phyloP scores from a whole-genome alignment of 1,284 basidiomycete species.

The Moesziomyces antarcticus region DNA sequence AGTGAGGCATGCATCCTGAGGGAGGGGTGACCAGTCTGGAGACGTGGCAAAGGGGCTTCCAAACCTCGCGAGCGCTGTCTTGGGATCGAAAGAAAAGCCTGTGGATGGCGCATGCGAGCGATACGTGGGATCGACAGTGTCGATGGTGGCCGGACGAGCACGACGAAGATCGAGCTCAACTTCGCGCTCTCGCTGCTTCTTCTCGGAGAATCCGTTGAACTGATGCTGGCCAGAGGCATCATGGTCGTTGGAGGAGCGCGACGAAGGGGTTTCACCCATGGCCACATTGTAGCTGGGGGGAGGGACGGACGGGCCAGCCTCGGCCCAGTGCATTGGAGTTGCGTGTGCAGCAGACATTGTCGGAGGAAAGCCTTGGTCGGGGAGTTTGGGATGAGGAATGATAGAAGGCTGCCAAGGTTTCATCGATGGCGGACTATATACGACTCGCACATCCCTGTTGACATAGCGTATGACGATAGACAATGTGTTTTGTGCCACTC shows the following conservation, averaged over 20 bases:
- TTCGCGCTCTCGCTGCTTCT: slow-evolving; percentile 9
- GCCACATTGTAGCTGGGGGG: slow-evolving; percentile 18
- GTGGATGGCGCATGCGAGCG: background rate
- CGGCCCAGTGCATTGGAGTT: background rate
- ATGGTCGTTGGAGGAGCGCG: background rate
- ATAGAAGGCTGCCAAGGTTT: too few species aligned
- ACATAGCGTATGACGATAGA: too few species aligned
- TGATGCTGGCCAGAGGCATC: slow-evolving; percentile 2
- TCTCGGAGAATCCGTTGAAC: slow-evolving; percentile 3
- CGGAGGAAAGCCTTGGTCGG: background rate
- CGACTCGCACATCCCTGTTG: too few species aligned
- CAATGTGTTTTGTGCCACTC: too few species aligned
- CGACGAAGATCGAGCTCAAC: slow-evolving; percentile 4
- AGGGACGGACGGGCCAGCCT: background rate
- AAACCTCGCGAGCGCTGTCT: slow-evolving; percentile 8
- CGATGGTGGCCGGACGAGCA: background rate
- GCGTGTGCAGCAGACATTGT: background rate
- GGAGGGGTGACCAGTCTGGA: slow-evolving; percentile 10
- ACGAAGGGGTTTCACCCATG: background rate
- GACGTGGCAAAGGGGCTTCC: slow-evolving; percentile 19
- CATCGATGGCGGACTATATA: too few species aligned
- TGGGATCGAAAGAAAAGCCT: slow-evolving; percentile 1
- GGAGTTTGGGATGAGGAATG: background rate
- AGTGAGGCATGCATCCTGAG: slow-evolving; percentile 13
- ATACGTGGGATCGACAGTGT: too few species aligned